Percentiles rank a stretch among this genome's conserved stretches.
These are phyloP conservation scores for Pseudocercospora eumusae DNA, from an alignment of 2,329 filamentous ascomycete genomes.

Conservation along the genomic window DNA sequence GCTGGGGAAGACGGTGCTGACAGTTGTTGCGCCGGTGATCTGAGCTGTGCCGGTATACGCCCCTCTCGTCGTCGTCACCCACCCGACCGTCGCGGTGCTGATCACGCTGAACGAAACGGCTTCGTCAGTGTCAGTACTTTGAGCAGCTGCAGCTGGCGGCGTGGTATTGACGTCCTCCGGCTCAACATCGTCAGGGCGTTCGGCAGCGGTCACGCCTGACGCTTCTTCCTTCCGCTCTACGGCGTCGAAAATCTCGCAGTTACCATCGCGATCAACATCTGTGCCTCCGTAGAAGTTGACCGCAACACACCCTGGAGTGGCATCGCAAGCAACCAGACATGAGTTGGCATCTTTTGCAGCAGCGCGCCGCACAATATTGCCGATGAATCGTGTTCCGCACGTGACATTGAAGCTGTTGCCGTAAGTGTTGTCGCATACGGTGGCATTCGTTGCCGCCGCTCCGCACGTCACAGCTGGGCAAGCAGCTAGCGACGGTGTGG, in stretches of 20 bases:
- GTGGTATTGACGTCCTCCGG: slow-evolving; percentile 12
- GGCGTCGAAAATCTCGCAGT: slow-evolving; percentile 18
- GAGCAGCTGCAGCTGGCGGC: slow-evolving; percentile 1
- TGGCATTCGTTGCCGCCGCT: slow-evolving; percentile 11
- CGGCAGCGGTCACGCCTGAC: slow-evolving; percentile 9
- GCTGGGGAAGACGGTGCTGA: slow-evolving; percentile 16
- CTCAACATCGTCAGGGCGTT: slow-evolving; percentile 11
- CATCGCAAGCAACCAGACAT: slow-evolving; percentile 16
- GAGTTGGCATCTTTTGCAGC: slow-evolving; percentile 12
- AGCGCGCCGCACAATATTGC: slow-evolving; percentile 13
- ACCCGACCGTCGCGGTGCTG: slow-evolving; percentile 18
- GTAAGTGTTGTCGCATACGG: slow-evolving; percentile 19
- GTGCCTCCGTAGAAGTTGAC: slow-evolving; percentile 14
- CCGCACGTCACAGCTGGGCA: slow-evolving; percentile 17
- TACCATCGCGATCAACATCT: background rate
- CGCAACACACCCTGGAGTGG: slow-evolving; percentile 17
- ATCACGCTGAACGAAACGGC: slow-evolving; percentile 9
- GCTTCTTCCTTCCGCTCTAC: slow-evolving; percentile 10
- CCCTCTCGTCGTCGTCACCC: slow-evolving; percentile 13
- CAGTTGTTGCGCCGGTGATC: slow-evolving; percentile 21
- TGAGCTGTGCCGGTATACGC: slow-evolving; percentile 12
- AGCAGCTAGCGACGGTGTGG: slow-evolving; percentile 8
- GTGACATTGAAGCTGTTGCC: slow-evolving; percentile 22
- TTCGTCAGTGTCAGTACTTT: background rate
- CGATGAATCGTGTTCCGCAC: slow-evolving; percentile 10